phyloP scores from a whole-genome alignment of 139 green algal species.

The Nannochloris sp. region DNA sequence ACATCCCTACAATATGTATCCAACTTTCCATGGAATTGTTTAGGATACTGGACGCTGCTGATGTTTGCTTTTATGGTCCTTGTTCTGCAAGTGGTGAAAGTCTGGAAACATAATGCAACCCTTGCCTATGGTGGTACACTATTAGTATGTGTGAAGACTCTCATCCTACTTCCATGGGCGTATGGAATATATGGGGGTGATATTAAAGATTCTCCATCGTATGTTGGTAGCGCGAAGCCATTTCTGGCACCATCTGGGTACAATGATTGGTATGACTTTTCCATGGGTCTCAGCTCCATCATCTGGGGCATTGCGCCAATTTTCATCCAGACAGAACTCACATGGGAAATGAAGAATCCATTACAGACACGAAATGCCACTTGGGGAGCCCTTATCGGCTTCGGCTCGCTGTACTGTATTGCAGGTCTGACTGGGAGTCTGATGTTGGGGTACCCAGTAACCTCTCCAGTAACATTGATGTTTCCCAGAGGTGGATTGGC shows the following conservation, averaged over 20 bases:
- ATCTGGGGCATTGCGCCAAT: not conserved
- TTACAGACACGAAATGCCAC: not conserved
- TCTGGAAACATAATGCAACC: not conserved
- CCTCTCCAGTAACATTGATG: not conserved
- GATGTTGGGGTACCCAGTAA: not conserved
- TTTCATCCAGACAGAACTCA: not conserved
- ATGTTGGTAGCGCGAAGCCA: not conserved
- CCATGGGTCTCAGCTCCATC: not conserved
- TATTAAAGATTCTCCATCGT: not conserved
- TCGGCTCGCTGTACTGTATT: not conserved
- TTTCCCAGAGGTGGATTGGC: not conserved
- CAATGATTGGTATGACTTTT: slow-evolving; percentile 4
- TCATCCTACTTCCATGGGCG: not conserved
- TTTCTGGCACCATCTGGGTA: slow-evolving; percentile 1
- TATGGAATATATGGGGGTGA: not conserved
- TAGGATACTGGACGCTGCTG: not conserved
- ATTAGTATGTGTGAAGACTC: not conserved
- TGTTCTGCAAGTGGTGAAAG: not conserved
- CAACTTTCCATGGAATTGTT: not conserved
- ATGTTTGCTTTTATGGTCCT: not conserved
- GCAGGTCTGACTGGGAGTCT: not conserved
- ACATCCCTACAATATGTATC: slow-evolving; percentile 1
- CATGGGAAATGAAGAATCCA: slow-evolving; percentile 1
- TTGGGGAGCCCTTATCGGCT: not conserved
- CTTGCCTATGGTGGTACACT: not conserved